Conservation (phyloP, 805 yeast genomes). For the Phaffomyces thermotolerans region DNA sequence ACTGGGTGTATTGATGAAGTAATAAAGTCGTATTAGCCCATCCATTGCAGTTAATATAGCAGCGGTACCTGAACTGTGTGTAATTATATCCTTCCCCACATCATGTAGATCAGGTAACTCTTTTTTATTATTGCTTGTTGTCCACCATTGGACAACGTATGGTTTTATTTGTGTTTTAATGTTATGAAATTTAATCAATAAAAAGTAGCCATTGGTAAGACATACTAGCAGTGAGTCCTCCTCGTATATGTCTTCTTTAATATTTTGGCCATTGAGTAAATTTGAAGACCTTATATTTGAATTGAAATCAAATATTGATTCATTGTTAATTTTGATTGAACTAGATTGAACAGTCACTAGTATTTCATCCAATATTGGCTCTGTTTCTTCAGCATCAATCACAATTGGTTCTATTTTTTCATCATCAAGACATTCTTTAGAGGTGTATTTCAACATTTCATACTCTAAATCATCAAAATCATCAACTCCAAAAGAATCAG, state of each 20-base stretch:
- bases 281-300: constrained; percentile 12
- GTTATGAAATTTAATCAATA: constrained; percentile 32
- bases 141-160: constrained; percentile 47
- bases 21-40: constrained; percentile 32
- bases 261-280: constrained; percentile 13
- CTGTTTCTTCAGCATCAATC: constrained; percentile 1
- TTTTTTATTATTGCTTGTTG: constrained; percentile 10
- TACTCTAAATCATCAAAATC: constrained; percentile 18
- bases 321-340: constrained; percentile 14
- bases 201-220: constrained; percentile 31
- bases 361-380: constrained; percentile 11
- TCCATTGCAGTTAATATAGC: constrained; percentile 32
- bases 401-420: constrained; percentile 1
- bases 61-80: constrained; percentile 34
- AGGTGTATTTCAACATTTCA: constrained; percentile 15
- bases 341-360: constrained; percentile 11
- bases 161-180: constrained; percentile 23
- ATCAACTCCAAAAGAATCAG: constrained; percentile 18
- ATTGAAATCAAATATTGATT: constrained; percentile 7
- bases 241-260: constrained; percentile 7
- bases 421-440: neutral
- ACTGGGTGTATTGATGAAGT: constrained; percentile 28
- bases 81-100: constrained; percentile 22
- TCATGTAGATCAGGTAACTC: constrained; percentile 17
- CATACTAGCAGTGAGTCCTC: constrained; percentile 35